Conservation (phyloP, 2,329 filamentous ascomycete genomes). For the Hymenoscyphus fraxineus region DNA sequence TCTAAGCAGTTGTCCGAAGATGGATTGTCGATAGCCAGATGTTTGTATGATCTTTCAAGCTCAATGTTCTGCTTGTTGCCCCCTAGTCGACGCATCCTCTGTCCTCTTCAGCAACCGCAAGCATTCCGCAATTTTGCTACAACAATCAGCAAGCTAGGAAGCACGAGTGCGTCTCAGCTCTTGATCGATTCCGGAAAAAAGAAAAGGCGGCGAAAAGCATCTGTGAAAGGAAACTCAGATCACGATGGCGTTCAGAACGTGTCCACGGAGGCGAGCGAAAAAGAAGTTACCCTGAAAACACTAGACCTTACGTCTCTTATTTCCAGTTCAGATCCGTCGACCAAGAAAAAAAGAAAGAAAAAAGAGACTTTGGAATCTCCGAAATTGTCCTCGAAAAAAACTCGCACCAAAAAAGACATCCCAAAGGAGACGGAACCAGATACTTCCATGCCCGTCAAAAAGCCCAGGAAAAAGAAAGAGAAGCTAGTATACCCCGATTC, state of each 20-base stretch:
- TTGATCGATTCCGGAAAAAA: background rate
- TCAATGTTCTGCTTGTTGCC: background rate
- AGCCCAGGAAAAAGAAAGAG: background rate
- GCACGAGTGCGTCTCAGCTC: background rate
- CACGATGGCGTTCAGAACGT: background rate
- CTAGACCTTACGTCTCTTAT: constrained; percentile 40
- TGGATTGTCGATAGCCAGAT: background rate
- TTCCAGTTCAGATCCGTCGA: background rate
- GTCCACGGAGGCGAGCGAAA: background rate
- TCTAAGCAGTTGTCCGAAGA: background rate
- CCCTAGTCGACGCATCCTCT: constrained; percentile 19
- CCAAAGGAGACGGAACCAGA: background rate
- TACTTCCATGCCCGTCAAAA: background rate
- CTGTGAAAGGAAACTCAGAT: too few species aligned
- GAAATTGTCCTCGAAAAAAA: background rate
- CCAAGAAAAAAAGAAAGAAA: background rate
- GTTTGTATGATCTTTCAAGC: background rate
- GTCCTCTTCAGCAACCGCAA: constrained; percentile 20
- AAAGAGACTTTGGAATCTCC: background rate
- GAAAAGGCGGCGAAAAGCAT: background rate
- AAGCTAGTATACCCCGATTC: constrained; percentile 44
- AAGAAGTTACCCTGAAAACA: constrained; percentile 37
- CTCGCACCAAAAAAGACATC: background rate
- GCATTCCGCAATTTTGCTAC: constrained; percentile 21
- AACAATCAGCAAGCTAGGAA: constrained; percentile 18